Conservation (phyloP, 305 asterid species). For the Fraxinus sp. region DNA sequence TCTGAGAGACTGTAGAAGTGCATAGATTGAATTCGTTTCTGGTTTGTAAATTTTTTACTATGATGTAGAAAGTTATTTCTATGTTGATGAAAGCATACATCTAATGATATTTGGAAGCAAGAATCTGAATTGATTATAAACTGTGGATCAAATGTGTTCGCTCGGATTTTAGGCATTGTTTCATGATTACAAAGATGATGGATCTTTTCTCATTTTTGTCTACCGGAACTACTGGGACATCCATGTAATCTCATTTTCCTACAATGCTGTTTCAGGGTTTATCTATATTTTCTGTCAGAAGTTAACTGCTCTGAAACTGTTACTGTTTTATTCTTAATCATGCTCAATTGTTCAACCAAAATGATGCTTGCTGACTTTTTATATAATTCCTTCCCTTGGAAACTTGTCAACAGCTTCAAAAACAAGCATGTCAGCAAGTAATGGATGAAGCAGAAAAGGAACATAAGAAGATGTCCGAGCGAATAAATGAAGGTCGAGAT, state of each 20-base stretch:
- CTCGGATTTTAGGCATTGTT: background rate
- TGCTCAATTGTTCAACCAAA: background rate
- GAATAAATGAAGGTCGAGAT: conserved; percentile 65
- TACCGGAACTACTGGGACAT: background rate
- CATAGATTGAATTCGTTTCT: background rate
- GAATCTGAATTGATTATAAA: background rate
- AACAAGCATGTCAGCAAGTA: conserved; percentile 68
- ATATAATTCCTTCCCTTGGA: conserved; percentile 12
- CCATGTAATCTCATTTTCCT: background rate
- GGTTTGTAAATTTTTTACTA: background rate
- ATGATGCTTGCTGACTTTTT: background rate
- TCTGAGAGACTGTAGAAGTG: background rate
- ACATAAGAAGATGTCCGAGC: conserved; percentile 55
- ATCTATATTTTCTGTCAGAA: background rate
- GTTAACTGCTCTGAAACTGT: background rate
- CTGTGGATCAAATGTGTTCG: background rate
- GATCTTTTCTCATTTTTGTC: background rate
- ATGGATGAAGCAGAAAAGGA: conserved; percentile 79
- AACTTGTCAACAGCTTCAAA: conserved; percentile 54
- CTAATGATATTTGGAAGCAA: background rate
- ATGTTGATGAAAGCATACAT: background rate
- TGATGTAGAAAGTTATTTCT: background rate
- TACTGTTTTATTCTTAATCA: background rate
- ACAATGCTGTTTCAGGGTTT: background rate
- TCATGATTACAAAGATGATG: background rate